Percentiles rank a stretch among this genome's conserved stretches.
Evolutionary conservation across 177 flowering plant genomes (phyloP).

Genomic region (Tripterygium wilfordii): DNA sequence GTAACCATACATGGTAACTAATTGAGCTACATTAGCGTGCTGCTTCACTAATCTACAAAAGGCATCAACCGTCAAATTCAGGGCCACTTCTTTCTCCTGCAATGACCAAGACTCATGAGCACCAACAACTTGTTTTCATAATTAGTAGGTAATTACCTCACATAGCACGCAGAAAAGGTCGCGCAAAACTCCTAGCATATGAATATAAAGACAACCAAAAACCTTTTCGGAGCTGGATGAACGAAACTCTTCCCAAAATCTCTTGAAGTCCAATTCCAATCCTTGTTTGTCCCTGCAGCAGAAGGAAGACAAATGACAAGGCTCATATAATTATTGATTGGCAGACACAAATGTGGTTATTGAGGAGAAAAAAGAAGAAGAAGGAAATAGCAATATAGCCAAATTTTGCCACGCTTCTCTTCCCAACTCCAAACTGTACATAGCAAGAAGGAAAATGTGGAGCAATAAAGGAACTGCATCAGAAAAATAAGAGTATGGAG

Average conservation of each 20-base stretch:
- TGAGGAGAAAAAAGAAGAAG: no score
- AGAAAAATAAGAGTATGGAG: no score
- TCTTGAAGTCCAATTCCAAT: conserved; percentile 97
- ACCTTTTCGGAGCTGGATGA: conserved; percentile 98
- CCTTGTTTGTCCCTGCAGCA: conserved; percentile 90
- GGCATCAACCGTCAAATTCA: conserved; percentile 81
- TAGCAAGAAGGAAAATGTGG: no score
- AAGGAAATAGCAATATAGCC: no score
- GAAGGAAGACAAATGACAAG: no score
- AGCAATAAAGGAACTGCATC: no score
- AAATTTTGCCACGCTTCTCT: no score
- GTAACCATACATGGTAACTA: conserved; percentile 72
- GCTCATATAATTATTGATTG: no score
- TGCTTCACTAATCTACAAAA: conserved; percentile 97
- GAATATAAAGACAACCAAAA: neutral
- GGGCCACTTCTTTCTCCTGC: conserved; percentile 99
- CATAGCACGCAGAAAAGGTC: no score
- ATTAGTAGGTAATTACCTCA: neutral
- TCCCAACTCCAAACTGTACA: no score
- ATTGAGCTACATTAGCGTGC: conserved; percentile 75
- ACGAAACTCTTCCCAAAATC: conserved; percentile 97
- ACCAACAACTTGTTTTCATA: neutral
- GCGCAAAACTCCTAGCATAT: neutral
- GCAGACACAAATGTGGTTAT: no score
- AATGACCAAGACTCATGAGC: conserved; percentile 24